Conservation (phyloP, 345 rosid genomes). For the Noccaea bulbosa region DNA sequence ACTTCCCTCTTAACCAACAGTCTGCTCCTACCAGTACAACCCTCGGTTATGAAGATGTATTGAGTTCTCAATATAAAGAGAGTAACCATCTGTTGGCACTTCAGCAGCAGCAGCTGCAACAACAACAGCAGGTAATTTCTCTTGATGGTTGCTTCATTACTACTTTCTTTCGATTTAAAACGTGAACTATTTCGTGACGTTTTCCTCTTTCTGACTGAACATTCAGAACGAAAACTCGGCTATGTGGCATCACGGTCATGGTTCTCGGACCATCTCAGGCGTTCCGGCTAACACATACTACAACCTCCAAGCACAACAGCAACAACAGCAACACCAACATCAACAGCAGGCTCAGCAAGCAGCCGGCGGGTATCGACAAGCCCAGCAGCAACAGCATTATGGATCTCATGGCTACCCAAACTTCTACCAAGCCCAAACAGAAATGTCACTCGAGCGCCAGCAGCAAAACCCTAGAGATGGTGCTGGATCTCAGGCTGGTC, state of each 20-base stretch:
- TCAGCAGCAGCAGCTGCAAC: slow-evolving; percentile 65
- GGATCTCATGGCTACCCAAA: slow-evolving; percentile 84
- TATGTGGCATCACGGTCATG: slow-evolving; percentile 88
- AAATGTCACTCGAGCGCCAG: slow-evolving; percentile 82
- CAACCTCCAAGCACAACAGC: slow-evolving; percentile 89
- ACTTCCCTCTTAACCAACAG: slow-evolving; percentile 70
- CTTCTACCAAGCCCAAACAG: slow-evolving; percentile 78
- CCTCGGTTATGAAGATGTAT: slow-evolving; percentile 71
- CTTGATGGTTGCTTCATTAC: not conserved
- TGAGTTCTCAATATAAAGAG: slow-evolving; percentile 90
- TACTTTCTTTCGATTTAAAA: slow-evolving; percentile 3
- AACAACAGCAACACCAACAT: slow-evolving; percentile 22
- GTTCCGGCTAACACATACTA: slow-evolving; percentile 78
- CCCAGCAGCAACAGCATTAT: slow-evolving; percentile 85
- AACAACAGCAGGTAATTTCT: slow-evolving; percentile 39
- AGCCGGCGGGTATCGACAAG: slow-evolving; percentile 76
- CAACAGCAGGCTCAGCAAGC: slow-evolving; percentile 38
- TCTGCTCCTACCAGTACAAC: slow-evolving; percentile 65
- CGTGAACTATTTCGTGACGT: slow-evolving; percentile 1
- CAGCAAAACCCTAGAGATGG: slow-evolving; percentile 89
- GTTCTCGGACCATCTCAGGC: slow-evolving; percentile 71
- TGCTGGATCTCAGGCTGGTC: slow-evolving; percentile 65
- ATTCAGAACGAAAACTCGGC: slow-evolving; percentile 80
- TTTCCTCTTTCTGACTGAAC: not conserved
- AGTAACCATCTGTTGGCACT: slow-evolving; percentile 69